Conservation (phyloP, 2,329 filamentous ascomycete species). For the Hypomyces rosellus region DNA sequence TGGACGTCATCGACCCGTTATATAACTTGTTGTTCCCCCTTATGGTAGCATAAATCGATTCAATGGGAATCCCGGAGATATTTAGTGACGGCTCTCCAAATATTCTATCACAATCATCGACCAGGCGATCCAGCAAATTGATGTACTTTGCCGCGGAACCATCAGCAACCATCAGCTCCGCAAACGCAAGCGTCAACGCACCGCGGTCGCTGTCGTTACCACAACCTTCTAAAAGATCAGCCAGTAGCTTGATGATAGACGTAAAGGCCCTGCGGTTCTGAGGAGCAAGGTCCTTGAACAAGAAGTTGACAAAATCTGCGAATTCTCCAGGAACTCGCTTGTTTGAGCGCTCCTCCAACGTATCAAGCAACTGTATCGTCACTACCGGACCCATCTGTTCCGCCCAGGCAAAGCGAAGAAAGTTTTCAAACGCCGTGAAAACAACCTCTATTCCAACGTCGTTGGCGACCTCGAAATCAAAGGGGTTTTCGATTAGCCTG, state of each 20-base stretch:
- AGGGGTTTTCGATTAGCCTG: constrained; percentile 74
- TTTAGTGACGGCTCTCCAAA: constrained; percentile 58
- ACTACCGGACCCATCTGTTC: constrained; percentile 84
- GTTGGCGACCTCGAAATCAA: constrained; percentile 65
- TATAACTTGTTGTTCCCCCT: constrained; percentile 54
- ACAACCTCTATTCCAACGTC: constrained; percentile 78
- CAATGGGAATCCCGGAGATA: constrained; percentile 30
- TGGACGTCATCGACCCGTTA: constrained; percentile 73
- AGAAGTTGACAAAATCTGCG: constrained; percentile 58
- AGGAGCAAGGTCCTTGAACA: constrained; percentile 61
- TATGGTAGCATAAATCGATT: constrained; percentile 51
- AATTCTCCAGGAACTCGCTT: constrained; percentile 68
- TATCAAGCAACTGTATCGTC: constrained; percentile 61
- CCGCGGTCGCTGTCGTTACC: constrained; percentile 87
- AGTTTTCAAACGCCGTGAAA: constrained; percentile 91
- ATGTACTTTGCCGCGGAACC: constrained; percentile 77
- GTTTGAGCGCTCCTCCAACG: constrained; percentile 63
- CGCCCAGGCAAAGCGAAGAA: constrained; percentile 79
- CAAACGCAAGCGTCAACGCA: constrained; percentile 80
- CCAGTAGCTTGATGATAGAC: constrained; percentile 75
- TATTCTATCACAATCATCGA: constrained; percentile 84
- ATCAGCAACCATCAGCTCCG: constrained; percentile 75
- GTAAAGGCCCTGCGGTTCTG: constrained; percentile 73
- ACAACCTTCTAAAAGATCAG: constrained; percentile 82
- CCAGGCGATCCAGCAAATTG: constrained; percentile 78